Conservation (phyloP, 169 alveolate genomes). For the Plasmodium falciparum region DNA sequence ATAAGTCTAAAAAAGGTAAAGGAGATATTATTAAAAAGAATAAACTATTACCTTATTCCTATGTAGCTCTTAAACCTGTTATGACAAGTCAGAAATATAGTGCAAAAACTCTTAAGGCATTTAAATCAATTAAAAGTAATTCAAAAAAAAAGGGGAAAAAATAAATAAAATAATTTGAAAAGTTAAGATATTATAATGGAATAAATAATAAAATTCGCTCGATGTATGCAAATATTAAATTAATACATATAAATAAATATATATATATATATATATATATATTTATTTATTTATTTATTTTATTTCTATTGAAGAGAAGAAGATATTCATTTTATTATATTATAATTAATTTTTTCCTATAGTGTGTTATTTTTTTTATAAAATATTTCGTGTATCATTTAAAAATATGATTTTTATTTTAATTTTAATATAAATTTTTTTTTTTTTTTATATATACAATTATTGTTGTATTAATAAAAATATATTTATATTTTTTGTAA, state of each 20-base stretch:
- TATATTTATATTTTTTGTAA: too few species aligned
- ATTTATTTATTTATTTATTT: not conserved
- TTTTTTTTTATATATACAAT: too few species aligned
- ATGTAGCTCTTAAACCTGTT: constrained; percentile 70
- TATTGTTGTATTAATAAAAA: too few species aligned
- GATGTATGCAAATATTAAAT: not conserved
- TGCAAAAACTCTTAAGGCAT: constrained; percentile 50
- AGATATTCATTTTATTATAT: not conserved
- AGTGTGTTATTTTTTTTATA: too few species aligned
- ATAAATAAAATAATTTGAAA: not conserved
- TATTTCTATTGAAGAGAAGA: not conserved
- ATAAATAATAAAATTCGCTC: not conserved
- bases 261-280: not conserved
- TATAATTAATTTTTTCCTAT: too few species aligned
- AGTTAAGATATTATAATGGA: not conserved
- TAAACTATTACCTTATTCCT: constrained; percentile 63
- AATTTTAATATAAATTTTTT: too few species aligned
- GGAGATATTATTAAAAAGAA: constrained; percentile 74
- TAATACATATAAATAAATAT: not conserved
- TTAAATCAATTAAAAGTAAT: constrained; percentile 45
- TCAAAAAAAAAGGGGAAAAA: constrained; percentile 33
- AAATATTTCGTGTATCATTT: too few species aligned
- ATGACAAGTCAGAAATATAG: constrained; percentile 73
- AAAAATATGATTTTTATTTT: too few species aligned
- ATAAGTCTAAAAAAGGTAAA: constrained; percentile 74